These are phyloP conservation scores for Limonium bicolor DNA, from an alignment of 148 eudicot genomes.

Conservation along the genomic window DNA sequence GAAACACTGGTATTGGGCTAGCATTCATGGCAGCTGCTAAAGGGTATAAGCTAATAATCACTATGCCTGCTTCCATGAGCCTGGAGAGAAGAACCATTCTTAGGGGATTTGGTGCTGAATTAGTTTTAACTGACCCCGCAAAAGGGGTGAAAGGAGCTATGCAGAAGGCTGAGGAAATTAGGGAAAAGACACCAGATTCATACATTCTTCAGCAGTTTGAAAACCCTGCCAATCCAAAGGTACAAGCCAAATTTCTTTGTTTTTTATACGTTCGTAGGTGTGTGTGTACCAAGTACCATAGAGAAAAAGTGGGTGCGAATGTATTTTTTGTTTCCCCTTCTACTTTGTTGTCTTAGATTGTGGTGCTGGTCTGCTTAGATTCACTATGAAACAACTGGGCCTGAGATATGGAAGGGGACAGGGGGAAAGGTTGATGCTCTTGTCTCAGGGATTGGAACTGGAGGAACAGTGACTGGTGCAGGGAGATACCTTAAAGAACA, in stretches of 20 bases:
- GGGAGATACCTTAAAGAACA: slow-evolving; percentile 65
- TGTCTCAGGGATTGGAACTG: slow-evolving; percentile 82
- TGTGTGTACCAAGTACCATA: too few species aligned
- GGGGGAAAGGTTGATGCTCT: slow-evolving; percentile 60
- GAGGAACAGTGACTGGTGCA: slow-evolving; percentile 68
- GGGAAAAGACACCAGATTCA: slow-evolving; percentile 60
- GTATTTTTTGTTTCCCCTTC: too few species aligned
- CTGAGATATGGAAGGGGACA: slow-evolving; percentile 69
- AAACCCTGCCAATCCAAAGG: slow-evolving; percentile 89
- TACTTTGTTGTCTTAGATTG: background rate
- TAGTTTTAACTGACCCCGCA: slow-evolving; percentile 18
- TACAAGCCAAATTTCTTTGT: too few species aligned
- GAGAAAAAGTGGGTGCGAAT: too few species aligned
- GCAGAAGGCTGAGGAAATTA: slow-evolving; percentile 67
- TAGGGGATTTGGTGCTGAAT: slow-evolving; percentile 17
- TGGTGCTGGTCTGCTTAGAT: slow-evolving; percentile 16
- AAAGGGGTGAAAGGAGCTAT: slow-evolving; percentile 58
- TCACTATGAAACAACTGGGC: slow-evolving; percentile 85
- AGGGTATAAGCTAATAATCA: slow-evolving; percentile 19
- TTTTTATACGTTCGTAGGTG: too few species aligned
- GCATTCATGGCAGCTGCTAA: slow-evolving; percentile 24
- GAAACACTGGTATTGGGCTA: slow-evolving; percentile 20
- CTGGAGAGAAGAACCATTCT: slow-evolving; percentile 21
- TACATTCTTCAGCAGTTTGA: slow-evolving; percentile 76
- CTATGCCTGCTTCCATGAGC: slow-evolving; percentile 23